Evolutionary conservation across 2,329 filamentous ascomycete genomes (phyloP).

Genomic region (Stenocarpella maydis): DNA sequence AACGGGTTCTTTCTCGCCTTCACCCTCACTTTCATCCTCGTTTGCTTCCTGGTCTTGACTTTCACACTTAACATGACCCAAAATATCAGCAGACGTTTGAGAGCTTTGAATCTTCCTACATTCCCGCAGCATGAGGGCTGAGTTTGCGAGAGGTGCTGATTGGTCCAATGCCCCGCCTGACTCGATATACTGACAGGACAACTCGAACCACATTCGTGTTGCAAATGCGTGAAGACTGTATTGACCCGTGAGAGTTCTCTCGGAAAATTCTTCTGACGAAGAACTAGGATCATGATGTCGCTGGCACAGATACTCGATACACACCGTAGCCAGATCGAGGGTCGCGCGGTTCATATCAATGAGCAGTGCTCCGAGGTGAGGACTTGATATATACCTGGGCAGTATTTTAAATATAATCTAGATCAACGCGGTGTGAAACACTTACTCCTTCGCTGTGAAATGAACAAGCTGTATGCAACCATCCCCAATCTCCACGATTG

Average conservation of each 20-base stretch:
- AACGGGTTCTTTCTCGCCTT: too few species aligned
- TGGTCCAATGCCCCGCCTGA: background rate
- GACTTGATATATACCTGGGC: background rate
- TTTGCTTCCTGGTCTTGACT: too few species aligned
- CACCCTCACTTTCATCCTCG: too few species aligned
- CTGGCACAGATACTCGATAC: constrained; percentile 16
- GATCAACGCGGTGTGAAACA: rapidly evolving
- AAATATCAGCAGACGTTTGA: background rate
- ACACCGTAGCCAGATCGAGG: background rate
- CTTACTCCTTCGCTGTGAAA: constrained; percentile 19
- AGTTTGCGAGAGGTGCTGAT: background rate
- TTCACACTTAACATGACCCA: background rate
- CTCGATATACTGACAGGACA: constrained; percentile 4
- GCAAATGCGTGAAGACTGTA: constrained; percentile 3
- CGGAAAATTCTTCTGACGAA: background rate
- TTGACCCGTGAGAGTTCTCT: background rate
- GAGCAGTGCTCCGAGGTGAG: background rate
- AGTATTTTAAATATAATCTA: background rate
- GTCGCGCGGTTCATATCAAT: background rate
- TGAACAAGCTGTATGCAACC: constrained; percentile 18
- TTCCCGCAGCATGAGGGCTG: background rate
- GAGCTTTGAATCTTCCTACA: background rate
- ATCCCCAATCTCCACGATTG: constrained; percentile 11
- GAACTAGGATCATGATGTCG: background rate
- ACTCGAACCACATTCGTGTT: constrained; percentile 9